Evolutionary conservation across 805 yeast species (phyloP), one percentile per base, ranked within the genome.

Genomic region (Barnettozyma botsteinii): DNA sequence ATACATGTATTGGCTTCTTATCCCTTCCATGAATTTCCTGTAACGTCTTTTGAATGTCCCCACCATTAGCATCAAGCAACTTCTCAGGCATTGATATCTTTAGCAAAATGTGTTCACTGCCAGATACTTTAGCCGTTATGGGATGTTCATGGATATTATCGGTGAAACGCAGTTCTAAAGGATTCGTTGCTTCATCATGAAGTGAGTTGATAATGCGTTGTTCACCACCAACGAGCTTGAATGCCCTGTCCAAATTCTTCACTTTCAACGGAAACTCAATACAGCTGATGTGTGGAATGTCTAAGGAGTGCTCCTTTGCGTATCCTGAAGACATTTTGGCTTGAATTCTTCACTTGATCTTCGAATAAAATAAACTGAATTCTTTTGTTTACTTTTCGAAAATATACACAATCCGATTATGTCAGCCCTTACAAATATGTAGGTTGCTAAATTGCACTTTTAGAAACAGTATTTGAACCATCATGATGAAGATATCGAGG

Each of bases 231-330:
- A 84, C 73, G 77, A 82, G 75, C 6, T 61, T 59, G 10, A 88
- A 59, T 0, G 95, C 95, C 35, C 68, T 71, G 15, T 69, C 72
- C 0, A 74, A 62, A 55, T 88, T 71, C 28, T 70, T 68, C 7
- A 89, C 89, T 14, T 71, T 68, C 23, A 87, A 61, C 0, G 97
- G 97, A 43, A 83, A 70, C 54, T 89, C 97, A 14, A 89, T 73
- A 3, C 89, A 74, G 5, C 84, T 70, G 19, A 78, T 77, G 50
- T 79, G 78, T 8, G 95, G 93, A 1, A 85, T 69, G 49, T 85
- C 93, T 53, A 85, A 60, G 10, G 83, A 72, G 53, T 72, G 73
- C 48, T 72, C 75, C 34, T 71, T 69, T 1, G 85, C 85, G 33
- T 48, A 48, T 29, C 49, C 53, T n/a, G 48, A 48, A 14, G 44